Percentiles rank a stretch among this genome's conserved stretches.
Evolutionary conservation across 2,329 filamentous ascomycete species (phyloP).

Genomic region (Fusarium sp.): DNA sequence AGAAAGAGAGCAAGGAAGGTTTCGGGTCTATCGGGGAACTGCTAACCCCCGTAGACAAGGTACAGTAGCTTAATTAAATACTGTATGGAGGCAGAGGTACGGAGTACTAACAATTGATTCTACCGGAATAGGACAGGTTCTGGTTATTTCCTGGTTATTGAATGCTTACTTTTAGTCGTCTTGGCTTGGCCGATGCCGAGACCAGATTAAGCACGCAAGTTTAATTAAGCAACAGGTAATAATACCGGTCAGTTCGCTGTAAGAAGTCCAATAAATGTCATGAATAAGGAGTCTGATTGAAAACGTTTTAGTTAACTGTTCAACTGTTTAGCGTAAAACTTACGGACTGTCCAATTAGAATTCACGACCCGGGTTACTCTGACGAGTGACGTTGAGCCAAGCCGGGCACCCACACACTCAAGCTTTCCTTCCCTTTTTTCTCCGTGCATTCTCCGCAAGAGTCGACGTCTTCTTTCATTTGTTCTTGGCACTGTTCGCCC

Average conservation of each 20-base stretch:
- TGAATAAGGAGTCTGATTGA: neutral
- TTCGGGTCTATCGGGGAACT: conserved; percentile 33
- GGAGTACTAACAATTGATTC: neutral
- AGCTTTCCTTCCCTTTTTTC: conserved; percentile 40
- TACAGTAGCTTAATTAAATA: neutral
- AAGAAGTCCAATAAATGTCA: neutral
- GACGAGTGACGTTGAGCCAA: conserved; percentile 35
- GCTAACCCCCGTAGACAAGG: conserved; percentile 11
- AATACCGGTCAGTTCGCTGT: neutral
- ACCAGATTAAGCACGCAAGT: conserved; percentile 3
- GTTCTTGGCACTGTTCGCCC: conserved; percentile 4
- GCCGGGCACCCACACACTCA: conserved; percentile 39
- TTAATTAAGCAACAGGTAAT: neutral
- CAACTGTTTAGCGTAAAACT: neutral
- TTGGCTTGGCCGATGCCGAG: conserved; percentile 10
- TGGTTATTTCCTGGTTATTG: conserved; percentile 7
- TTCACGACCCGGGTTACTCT: neutral
- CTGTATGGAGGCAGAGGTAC: neutral
- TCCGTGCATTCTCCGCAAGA: conserved; percentile 13
- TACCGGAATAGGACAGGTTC: conserved; percentile 20
- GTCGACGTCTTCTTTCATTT: conserved; percentile 9
- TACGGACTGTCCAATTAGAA: neutral
- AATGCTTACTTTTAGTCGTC: neutral
- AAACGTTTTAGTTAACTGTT: conserved; percentile 1
- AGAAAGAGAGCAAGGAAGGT: neutral